Evolutionary conservation across 164 flowering plant genomes (phyloP), one percentile per base, ranked within the genome.

Genomic region (Sedum album): DNA sequence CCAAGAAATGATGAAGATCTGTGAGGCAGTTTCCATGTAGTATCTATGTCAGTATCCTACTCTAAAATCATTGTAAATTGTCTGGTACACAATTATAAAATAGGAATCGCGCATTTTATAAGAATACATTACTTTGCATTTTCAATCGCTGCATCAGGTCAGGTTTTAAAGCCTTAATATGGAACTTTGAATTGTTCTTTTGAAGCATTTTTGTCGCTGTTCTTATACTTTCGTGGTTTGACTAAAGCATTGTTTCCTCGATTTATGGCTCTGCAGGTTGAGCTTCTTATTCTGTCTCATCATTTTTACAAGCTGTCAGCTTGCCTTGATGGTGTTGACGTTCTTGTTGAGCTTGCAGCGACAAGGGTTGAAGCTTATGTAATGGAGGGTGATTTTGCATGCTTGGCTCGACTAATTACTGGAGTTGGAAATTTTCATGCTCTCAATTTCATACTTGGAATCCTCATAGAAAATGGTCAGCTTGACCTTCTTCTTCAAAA

Each of bases 271-370:
- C 68, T 76, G 61, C 88, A 95, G 99, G 99, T 95, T 73, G 99
- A 95, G 80, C 99, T 95, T 67, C 96, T 95, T 61, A 95, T 95
- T 76, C 78, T 95, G 64, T 87, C 97, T 15, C 99, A 95, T 75
- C 97, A 92, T 82, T 95, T 95, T 82, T 95, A 95, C 87, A 92
- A 92, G 75, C 88, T 88, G 48, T 95, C 99, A 35, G 86, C 97
- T 13, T 95, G 99, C 79, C 96, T 95, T 9, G 99, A 95, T 79
- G 99, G 99, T 70, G 99, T 95, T 71, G 99, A 95, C 82, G 97
- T 95, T 73, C 96, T 95, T 63, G 96, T 95, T 69, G 91, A 96
- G 72, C 97, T 95, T 72, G 97, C 99, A 36, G 99, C 97, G 64
- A 90, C 95, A 68, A 83, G 96, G 79, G 97, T 95, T 36, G 99